Conservation (phyloP, 805 yeast species). For the Kregervanrija pseudodelftensis region DNA sequence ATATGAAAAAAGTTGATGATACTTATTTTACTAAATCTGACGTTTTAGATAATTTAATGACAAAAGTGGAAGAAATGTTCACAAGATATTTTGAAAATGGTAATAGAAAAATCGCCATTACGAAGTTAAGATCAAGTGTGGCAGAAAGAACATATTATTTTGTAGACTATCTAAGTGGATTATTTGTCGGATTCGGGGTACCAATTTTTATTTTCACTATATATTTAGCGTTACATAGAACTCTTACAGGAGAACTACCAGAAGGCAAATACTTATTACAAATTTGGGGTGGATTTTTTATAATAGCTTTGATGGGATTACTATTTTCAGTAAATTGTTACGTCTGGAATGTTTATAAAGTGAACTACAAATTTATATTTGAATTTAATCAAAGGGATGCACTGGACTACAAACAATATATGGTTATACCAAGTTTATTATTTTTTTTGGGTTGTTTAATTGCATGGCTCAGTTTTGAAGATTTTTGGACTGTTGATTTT, state of each 20-base stretch:
- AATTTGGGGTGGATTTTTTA: constrained; percentile 87
- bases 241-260: constrained; percentile 33
- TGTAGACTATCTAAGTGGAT: constrained; percentile 55
- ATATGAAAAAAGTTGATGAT: constrained; percentile 50
- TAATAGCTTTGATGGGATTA: constrained; percentile 51
- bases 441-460: constrained; percentile 52
- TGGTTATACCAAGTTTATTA: constrained; percentile 55
- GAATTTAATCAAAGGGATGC: constrained; percentile 71
- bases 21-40: constrained; percentile 59
- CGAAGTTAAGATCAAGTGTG: constrained; percentile 51
- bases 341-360: constrained; percentile 66
- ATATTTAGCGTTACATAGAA: constrained; percentile 33
- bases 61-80: constrained; percentile 60
- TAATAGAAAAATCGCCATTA: constrained; percentile 64
- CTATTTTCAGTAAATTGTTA: constrained; percentile 63
- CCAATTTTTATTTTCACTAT: constrained; percentile 63
- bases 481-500: constrained; percentile 53
- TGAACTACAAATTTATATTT: constrained; percentile 87
- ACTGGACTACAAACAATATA: constrained; percentile 57
- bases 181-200: constrained; percentile 60
- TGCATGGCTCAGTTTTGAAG: constrained; percentile 68
- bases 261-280: constrained; percentile 65
- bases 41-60: constrained; percentile 54
- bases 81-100: constrained; percentile 63
- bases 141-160: constrained; percentile 33